Evolutionary conservation across 148 eudicot genomes (phyloP), one percentile per base, ranked within the genome.

Genomic region (Vaccinium vitisidaea): DNA sequence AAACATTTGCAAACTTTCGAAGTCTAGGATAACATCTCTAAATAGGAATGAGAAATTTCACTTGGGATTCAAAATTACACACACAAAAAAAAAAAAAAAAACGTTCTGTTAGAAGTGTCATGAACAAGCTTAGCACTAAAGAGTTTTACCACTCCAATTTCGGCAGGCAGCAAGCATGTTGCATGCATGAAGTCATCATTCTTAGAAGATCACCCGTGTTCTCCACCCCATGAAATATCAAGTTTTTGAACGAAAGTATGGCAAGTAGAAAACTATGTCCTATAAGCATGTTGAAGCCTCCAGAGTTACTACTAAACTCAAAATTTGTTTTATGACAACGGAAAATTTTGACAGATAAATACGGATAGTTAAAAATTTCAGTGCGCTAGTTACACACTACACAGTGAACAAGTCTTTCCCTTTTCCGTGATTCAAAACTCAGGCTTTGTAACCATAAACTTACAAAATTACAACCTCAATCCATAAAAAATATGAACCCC

Each of bases 171-270:
- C 6, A 65, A 30, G 54, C 18, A 11, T 54, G 39, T n/a, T 15
- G 32, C 25, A 6, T 54, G 16, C 39, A 82, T 16, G 55, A 18
- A 70, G 25, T 52, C 54, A 11, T 27, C 23, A 19, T 49, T 69
- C 77, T 16, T 30, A 67, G 14, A 81, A 65, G 70, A 13, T 6
- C 75, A 0, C 27, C 53, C 23, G 2, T 6, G 0, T 48, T 65
- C 55, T 27, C 49, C 84, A 48, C 7, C 18, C 49, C 27, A 69
- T 70, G 77, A 52, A 82, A 70, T 82, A 70, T 43, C 77, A 52
- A 25, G 21, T 23, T 14, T 70, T 70, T 14, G 19, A 63, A 27
- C 9, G 30, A 15, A 67, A 49, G 32, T 11, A 59, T 5, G 9
- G 43, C 2, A 46, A 49, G 54, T 69, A 8, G 56, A 70, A 27